These are phyloP conservation scores for Citrus sinensis DNA, from an alignment of 345 rosid species.

Conservation along the genomic window DVS_A1.0 CM039162.1:22030501-22031000, in stretches of 20 bases:
- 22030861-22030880: neutral
- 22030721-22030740: neutral
- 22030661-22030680: neutral
- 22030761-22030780: neutral
- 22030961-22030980: constrained; percentile 75
- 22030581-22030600: neutral
- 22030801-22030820: neutral
- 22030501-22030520: constrained; percentile 67
- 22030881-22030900: neutral
- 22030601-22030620: neutral
- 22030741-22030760: neutral
- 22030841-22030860: neutral
- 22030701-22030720: neutral
- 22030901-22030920: neutral
- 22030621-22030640: neutral
- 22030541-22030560: constrained; percentile 51
- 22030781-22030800: neutral
- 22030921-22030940: neutral
- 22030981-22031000: constrained; percentile 78
- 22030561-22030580: constrained; percentile 1
- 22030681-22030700: constrained; percentile 1
- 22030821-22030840: neutral
- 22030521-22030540: constrained; percentile 40
- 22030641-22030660: neutral
- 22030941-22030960: constrained; percentile 76